Base-by-base conservation (phyloP, 768 basidiomycete species). In the Coprinopsis cinerea region DNA sequence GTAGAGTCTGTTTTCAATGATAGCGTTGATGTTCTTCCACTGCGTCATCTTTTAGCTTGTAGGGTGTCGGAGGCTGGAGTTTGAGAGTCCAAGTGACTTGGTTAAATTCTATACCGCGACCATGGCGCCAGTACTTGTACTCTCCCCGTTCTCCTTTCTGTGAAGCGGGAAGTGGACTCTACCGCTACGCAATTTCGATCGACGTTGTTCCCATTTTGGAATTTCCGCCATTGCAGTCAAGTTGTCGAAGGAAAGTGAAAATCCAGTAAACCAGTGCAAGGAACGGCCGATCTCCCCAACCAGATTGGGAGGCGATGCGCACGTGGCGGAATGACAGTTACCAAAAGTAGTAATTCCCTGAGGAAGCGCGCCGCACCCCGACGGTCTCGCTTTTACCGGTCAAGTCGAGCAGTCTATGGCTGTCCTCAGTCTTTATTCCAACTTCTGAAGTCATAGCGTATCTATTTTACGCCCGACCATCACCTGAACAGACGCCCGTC, bases 21-120 rank as follows among this genome's bases (percentile, higher is more conserved):
- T 70, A 39, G 80, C 67, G 63, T 83, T 76, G 67, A 86, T 74
- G 69, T 84, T 83, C 64, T 72, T 83, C 81, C 82, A 83, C 49
- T 57, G 57, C 63, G 62, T 63, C 76, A 78, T 78, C 53, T 67
- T 67, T 52, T 54, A 22, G 15, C n/a, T 17, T 27, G 36, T 44
- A 17, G 23, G 52, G 24, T 4, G 27, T 48, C 14, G 13, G 25
- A 25, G 30, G 41, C 44, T 22, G 7, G 14, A 17, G 24, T 24
- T 44, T 20, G 34, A 40, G 27, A 44, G 27, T 44, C 25, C 23
- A 28, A 49, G 44, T n/a, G 34, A 49, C 41, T 42, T 35, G 36
- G 52, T 24, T 30, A 30, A 39, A 26, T 24, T 27, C 26, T 14
- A 42, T 11, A 14, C 18, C 14, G 13, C n/a, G n/a, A n/a, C 25